Evolutionary conservation across 108 stramenopile species (phyloP), one percentile per base, ranked within the genome.

Genomic region (Skeletonema tropicum): DNA sequence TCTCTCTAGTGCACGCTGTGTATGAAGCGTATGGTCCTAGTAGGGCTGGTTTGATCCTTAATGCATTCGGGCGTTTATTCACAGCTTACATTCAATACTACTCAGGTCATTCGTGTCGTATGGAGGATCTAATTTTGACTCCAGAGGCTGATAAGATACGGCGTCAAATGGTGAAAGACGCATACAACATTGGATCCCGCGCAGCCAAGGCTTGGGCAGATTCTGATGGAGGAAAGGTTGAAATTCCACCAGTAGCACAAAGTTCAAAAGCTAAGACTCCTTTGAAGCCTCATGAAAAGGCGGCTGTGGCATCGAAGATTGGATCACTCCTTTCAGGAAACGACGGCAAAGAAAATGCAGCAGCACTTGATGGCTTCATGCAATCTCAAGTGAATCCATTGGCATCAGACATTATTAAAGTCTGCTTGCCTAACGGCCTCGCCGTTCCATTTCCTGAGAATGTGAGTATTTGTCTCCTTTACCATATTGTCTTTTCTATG

Each of bases 381-480:
- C 95, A 96, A 72, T 95, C 93, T 21, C 91, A 96, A 64, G 79
- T 99, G 14, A 96, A 97, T 64, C 96, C 95, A 11, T 73, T 96
- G 49, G 91, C 97, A 12, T 94, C 93, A 10, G 84, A 90, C 15
- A 98, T 99, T 58, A 97, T 99, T 62, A 97, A 98, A 71, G 83
- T 86, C 10, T 99, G 98, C 72, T 89, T 99, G 42, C 99, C 99
- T 0, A 69, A 90, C 76, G 98, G 98, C 10, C 90, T 99, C 46
- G 94, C 90, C 3, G 97, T 96, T 52, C 98, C 98, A 13, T 99
- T 99, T 82, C 98, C 98, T 21, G 74, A 71, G 52, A 99, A 99
- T 76, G 88, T 88, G 48, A 86, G 88, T 81, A n/a, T 15, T 13
- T 73, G 14, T 66, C 19, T 25, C 2, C 31, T 58, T 25, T 30